phyloP scores from a whole-genome alignment of 768 basidiomycete genomes.

The Ramaria sp. region DNA sequence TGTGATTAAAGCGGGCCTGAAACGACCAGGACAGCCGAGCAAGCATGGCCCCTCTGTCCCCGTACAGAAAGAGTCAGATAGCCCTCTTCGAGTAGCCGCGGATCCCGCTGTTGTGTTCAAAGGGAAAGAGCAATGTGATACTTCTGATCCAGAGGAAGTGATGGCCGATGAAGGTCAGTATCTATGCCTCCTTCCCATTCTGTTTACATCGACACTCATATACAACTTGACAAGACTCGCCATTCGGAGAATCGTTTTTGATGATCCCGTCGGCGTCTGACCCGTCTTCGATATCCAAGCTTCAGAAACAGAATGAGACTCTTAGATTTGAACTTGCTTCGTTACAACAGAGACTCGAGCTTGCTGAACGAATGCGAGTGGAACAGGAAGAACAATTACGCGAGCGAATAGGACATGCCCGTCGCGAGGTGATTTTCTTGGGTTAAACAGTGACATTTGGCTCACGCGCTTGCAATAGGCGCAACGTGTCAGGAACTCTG shows the following conservation, averaged over 20 bases:
- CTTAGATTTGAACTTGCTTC: slow-evolving; percentile 52
- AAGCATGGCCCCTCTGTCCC: background rate
- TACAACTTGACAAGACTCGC: slow-evolving; percentile 54
- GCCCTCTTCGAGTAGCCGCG: background rate
- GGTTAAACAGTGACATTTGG: background rate
- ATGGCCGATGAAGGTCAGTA: slow-evolving; percentile 51
- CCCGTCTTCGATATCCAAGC: slow-evolving; percentile 24
- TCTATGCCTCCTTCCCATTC: background rate
- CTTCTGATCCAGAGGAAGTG: slow-evolving; percentile 47
- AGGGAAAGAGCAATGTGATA: slow-evolving; percentile 24
- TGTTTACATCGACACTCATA: background rate
- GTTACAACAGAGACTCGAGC: slow-evolving; percentile 45
- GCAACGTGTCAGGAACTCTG: slow-evolving; percentile 8
- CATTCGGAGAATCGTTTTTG: slow-evolving; percentile 57
- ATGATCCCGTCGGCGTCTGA: slow-evolving; percentile 52
- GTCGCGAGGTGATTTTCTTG: slow-evolving; percentile 41
- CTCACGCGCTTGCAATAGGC: background rate
- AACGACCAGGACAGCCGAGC: background rate
- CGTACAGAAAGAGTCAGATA: background rate
- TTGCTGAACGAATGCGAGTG: slow-evolving; percentile 53
- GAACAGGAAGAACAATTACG: slow-evolving; percentile 73
- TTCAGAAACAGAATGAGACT: slow-evolving; percentile 57
- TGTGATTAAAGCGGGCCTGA: background rate
- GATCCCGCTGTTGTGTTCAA: background rate
- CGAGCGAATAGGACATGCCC: slow-evolving; percentile 68